These are phyloP conservation scores for Colletotrichum echinochloae DNA, from an alignment of 2,329 filamentous ascomycete genomes.

Conservation along the genomic window DNA sequence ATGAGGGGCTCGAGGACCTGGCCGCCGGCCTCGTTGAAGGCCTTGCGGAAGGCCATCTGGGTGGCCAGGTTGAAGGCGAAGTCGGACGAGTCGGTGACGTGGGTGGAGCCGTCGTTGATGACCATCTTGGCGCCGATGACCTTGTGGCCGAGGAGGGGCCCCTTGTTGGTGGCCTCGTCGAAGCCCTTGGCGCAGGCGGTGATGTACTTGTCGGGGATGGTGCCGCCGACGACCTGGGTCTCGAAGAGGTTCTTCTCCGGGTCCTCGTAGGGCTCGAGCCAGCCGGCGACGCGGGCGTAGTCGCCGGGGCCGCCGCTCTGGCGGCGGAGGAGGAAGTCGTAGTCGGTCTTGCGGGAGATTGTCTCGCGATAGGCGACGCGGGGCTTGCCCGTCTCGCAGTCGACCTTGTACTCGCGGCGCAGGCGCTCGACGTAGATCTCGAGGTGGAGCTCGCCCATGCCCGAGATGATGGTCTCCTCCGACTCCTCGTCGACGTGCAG, in stretches of 20 bases:
- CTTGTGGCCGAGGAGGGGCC: constrained; percentile 91
- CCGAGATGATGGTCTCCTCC: constrained; percentile 96
- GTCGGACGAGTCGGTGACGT: constrained; percentile 98
- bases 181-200: constrained; percentile 97
- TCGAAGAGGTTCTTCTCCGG: constrained; percentile 85
- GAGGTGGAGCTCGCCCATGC: constrained; percentile 97
- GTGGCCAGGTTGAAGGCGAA: constrained; percentile 95
- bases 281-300: constrained; percentile 92
- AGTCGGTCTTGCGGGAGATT: constrained; percentile 81
- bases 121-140: constrained; percentile 93
- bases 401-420: constrained; percentile 95
- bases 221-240: constrained; percentile 87
- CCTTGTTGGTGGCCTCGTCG: constrained; percentile 82
- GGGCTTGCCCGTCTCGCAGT: constrained; percentile 94
- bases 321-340: constrained; percentile 94
- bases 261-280: constrained; percentile 84
- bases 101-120: constrained; percentile 94
- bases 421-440: constrained; percentile 99
- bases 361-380: constrained; percentile 98
- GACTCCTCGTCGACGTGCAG: constrained; percentile 92
- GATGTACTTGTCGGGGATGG: constrained; percentile 95
- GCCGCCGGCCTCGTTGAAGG: constrained; percentile 84
- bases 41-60: constrained; percentile 95
- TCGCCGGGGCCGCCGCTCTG: constrained; percentile 96
- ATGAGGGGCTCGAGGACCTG: constrained; percentile 94